phyloP scores from a whole-genome alignment of 2,329 filamentous ascomycete genomes.

The Stachybotrys chartarum region DNA sequence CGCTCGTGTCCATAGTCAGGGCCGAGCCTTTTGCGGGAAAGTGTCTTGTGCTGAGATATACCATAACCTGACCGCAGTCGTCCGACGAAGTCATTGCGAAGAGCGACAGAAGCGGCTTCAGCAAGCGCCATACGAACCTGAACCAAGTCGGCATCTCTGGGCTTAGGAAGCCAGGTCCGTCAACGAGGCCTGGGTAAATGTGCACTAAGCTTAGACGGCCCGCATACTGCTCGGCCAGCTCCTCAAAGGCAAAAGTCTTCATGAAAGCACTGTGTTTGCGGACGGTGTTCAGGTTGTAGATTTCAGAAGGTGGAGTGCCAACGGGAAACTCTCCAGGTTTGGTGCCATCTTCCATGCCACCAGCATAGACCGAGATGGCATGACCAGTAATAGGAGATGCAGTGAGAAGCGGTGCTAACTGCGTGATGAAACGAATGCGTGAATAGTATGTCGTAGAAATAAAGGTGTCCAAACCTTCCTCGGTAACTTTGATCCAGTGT shows the following conservation, averaged over 20 bases:
- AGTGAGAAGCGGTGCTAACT: conserved; percentile 2
- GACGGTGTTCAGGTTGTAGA: conserved; percentile 4
- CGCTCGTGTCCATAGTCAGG: neutral
- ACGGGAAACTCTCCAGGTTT: conserved; percentile 4
- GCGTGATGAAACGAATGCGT: conserved; percentile 4
- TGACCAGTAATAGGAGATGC: conserved; percentile 4
- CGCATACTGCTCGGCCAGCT: conserved; percentile 1
- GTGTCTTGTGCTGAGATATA: conserved; percentile 4
- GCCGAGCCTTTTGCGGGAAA: conserved; percentile 2
- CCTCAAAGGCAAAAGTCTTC: conserved; percentile 6
- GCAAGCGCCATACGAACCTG: neutral
- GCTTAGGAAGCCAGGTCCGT: conserved; percentile 2
- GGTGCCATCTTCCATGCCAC: conserved; percentile 4
- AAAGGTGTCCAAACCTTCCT: conserved; percentile 3
- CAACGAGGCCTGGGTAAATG: conserved; percentile 5
- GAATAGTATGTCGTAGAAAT: conserved; percentile 5
- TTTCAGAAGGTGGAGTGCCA: conserved; percentile 1
- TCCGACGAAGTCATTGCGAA: conserved; percentile 3
- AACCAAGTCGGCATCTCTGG: conserved; percentile 4
- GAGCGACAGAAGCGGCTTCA: conserved; percentile 3
- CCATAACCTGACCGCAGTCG: conserved; percentile 1
- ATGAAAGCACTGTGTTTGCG: conserved; percentile 5
- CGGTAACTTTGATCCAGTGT: neutral
- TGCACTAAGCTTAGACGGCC: conserved; percentile 4
- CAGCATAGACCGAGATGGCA: conserved; percentile 6